These are phyloP conservation scores for Penicillium subrubescens DNA, from an alignment of 495 filamentous ascomycete species.

Conservation along the genomic window DNA sequence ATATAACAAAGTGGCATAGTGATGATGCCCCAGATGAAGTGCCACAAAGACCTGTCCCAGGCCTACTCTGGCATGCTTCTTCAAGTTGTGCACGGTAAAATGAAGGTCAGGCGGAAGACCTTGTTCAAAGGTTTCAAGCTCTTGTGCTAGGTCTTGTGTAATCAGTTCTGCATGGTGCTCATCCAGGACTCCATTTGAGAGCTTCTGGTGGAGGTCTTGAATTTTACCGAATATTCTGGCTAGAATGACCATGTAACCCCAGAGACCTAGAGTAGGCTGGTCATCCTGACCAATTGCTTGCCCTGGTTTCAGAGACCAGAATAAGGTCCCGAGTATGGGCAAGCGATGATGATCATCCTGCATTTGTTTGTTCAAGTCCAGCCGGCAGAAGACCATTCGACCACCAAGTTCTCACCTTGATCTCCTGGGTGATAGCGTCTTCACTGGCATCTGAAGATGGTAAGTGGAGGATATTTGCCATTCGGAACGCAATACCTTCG, in stretches of 20 bases:
- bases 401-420: slow-evolving; percentile 29
- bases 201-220: not conserved
- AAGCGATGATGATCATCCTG: slow-evolving; percentile 11
- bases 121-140: not conserved
- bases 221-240: not conserved
- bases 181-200: not conserved
- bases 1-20: not conserved
- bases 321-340: slow-evolving; percentile 12
- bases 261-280: not conserved
- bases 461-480: slow-evolving; percentile 25
- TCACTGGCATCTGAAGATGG: slow-evolving; percentile 12
- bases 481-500: slow-evolving; percentile 23
- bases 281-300: not conserved
- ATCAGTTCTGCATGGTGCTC: not conserved
- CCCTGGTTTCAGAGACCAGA: slow-evolving; percentile 10
- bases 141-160: not conserved
- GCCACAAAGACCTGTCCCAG: not conserved
- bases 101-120: not conserved
- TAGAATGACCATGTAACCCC: not conserved
- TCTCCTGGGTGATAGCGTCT: slow-evolving; percentile 21
- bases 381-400: slow-evolving; percentile 30
- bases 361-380: slow-evolving; percentile 21
- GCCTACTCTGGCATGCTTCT: not conserved
- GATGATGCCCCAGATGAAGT: not conserved
- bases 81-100: not conserved